Percentiles rank a stretch among this genome's conserved stretches.
These are phyloP conservation scores for Ogataea siamensis DNA, from an alignment of 805 yeast species.

Conservation along the genomic window DNA sequence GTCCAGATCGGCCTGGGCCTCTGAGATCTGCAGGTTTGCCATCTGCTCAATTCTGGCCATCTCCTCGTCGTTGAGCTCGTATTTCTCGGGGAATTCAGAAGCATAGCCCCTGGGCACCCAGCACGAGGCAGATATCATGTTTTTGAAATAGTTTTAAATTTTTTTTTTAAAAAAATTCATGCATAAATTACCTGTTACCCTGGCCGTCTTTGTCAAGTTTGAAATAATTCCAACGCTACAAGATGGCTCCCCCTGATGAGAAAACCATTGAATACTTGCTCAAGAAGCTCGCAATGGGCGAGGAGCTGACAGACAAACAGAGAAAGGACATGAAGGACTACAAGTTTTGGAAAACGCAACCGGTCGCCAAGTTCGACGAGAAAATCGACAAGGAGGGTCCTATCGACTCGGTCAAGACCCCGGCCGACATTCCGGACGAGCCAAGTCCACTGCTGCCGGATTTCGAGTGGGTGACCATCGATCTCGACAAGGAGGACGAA, in stretches of 20 bases:
- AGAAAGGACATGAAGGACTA: slow-evolving; percentile 80
- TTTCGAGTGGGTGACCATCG: slow-evolving; percentile 87
- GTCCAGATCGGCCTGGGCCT: slow-evolving; percentile 64
- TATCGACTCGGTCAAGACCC: slow-evolving; percentile 64
- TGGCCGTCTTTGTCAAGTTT: slow-evolving; percentile 6
- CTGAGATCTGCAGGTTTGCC: slow-evolving; percentile 79
- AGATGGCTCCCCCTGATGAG: slow-evolving; percentile 17
- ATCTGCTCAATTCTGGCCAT: slow-evolving; percentile 84
- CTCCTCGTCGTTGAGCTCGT: slow-evolving; percentile 87
- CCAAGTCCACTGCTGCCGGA: slow-evolving; percentile 74
- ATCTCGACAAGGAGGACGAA: slow-evolving; percentile 52
- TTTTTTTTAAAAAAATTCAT: slow-evolving; percentile 11
- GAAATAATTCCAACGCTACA: background rate
- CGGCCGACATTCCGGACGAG: slow-evolving; percentile 65
- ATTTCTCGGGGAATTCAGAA: slow-evolving; percentile 85
- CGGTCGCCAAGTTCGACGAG: slow-evolving; percentile 79
- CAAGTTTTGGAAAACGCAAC: slow-evolving; percentile 98
- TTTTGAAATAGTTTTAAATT: slow-evolving; percentile 1
- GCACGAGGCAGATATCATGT: slow-evolving; percentile 86
- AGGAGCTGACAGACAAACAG: slow-evolving; percentile 54
- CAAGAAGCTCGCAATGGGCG: slow-evolving; percentile 50
- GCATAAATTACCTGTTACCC: slow-evolving; percentile 9
- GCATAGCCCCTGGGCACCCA: slow-evolving; percentile 99
- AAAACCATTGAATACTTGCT: slow-evolving; percentile 60
- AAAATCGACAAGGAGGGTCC: slow-evolving; percentile 71